A percentile compares a stretch with the other conserved stretches of the same genome.
phyloP scores from a whole-genome alignment of 2,329 filamentous ascomycete species.

The Trichophyton benhamiae region DNA sequence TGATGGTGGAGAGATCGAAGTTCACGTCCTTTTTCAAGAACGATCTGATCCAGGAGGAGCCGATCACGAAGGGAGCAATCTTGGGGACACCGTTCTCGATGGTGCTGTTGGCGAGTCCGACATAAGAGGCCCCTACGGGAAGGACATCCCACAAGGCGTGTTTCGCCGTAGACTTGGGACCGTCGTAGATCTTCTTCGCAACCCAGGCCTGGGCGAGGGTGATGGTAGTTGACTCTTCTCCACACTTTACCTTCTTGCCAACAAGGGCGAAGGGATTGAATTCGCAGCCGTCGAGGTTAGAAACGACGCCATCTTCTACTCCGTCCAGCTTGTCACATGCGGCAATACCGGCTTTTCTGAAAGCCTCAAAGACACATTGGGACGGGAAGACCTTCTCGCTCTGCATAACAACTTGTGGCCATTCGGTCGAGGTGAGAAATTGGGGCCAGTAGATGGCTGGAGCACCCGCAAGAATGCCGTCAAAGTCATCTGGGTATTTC shows the following conservation, averaged over 20 bases:
- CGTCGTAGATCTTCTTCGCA: not conserved
- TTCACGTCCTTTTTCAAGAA: slow-evolving; percentile 3
- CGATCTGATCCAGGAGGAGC: not conserved
- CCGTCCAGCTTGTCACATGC: slow-evolving; percentile 3
- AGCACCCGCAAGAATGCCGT: slow-evolving; percentile 2
- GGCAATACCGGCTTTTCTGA: not conserved
- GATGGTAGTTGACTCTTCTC: not conserved
- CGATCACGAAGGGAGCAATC: not conserved
- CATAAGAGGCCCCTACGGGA: not conserved
- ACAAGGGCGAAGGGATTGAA: not conserved
- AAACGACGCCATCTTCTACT: not conserved
- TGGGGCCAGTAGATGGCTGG: not conserved
- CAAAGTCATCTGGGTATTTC: slow-evolving; percentile 1
- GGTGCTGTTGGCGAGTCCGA: not conserved
- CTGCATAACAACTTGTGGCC: slow-evolving; percentile 1
- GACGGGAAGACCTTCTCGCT: not conserved
- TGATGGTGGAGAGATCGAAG: not conserved
- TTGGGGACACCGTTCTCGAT: not conserved
- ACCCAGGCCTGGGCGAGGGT: not conserved
- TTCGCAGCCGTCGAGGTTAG: not conserved
- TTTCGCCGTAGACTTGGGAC: not conserved
- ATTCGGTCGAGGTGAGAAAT: not conserved
- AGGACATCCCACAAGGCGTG: not conserved
- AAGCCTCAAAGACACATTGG: not conserved
- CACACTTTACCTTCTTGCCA: not conserved